A percentile compares a stretch with the other conserved stretches of the same genome.
These are phyloP conservation scores for Colletotrichum lini DNA, from an alignment of 2,329 filamentous ascomycete genomes.

Conservation along the genomic window DNA sequence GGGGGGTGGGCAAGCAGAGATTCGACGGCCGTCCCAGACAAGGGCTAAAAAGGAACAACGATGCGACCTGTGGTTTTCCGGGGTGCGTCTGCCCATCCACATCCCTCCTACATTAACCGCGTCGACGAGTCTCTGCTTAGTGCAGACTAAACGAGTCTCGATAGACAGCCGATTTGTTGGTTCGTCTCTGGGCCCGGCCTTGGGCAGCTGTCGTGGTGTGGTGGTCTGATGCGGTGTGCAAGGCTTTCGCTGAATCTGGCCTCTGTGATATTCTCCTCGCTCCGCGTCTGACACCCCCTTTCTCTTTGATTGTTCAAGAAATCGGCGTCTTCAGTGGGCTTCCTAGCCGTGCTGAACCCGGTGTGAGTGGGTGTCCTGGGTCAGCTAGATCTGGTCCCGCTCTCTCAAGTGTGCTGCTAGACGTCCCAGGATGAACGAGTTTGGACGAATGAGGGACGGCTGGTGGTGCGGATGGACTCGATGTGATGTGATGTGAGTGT, in stretches of 20 bases:
- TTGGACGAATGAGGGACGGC: constrained; percentile 15
- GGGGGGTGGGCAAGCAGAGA: constrained; percentile 20
- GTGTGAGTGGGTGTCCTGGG: constrained; percentile 10
- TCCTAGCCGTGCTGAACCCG: background rate
- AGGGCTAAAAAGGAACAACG: constrained; percentile 23
- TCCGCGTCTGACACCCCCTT: background rate
- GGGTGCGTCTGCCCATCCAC: constrained; percentile 35
- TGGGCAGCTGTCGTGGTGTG: background rate
- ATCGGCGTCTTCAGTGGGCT: constrained; percentile 11
- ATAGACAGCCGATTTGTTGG: constrained; percentile 26
- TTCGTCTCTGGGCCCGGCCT: constrained; percentile 28
- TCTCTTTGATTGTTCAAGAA: constrained; percentile 1
- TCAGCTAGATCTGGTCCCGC: constrained; percentile 6
- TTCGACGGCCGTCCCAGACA: constrained; percentile 28
- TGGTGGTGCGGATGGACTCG: constrained; percentile 12
- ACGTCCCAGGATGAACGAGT: constrained; percentile 13
- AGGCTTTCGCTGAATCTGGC: background rate
- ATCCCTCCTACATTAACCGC: constrained; percentile 10
- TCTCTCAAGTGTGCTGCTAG: constrained; percentile 6
- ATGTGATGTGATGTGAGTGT: constrained; percentile 37
- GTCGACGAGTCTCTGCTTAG: background rate
- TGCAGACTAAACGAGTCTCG: constrained; percentile 12
- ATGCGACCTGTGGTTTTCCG: constrained; percentile 37
- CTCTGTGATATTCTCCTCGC: background rate
- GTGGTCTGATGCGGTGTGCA: constrained; percentile 7